phyloP scores from a whole-genome alignment of 2,329 filamentous ascomycete species.

The Sarocladium strictum region DNA sequence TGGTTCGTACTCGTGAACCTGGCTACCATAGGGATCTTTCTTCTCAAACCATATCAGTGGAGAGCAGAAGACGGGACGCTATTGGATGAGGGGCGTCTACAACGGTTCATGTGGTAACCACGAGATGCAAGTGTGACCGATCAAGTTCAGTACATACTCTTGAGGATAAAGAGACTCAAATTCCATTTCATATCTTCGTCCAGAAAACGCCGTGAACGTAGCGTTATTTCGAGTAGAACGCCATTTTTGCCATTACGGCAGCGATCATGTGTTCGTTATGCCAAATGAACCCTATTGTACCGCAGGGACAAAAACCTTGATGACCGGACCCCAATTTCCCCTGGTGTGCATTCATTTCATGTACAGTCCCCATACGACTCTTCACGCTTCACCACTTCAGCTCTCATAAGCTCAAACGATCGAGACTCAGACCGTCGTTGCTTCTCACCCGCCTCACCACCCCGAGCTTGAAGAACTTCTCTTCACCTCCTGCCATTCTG shows the following conservation, averaged over 20 bases:
- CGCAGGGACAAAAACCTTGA: too few relatives aligned
- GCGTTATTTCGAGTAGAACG: constrained; percentile 1
- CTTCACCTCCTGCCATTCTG: constrained; percentile 68
- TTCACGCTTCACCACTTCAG: neutral
- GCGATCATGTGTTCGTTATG: neutral
- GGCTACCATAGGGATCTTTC: constrained; percentile 64
- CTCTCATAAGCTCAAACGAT: constrained; percentile 65
- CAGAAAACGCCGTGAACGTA: constrained; percentile 2
- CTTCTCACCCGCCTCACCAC: constrained; percentile 69
- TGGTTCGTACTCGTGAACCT: constrained; percentile 65
- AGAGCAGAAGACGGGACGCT: constrained; percentile 41
- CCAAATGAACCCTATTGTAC: neutral
- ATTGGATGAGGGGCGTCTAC: constrained; percentile 50
- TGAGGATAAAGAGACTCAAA: neutral
- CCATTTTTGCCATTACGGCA: neutral
- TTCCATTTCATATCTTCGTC: constrained; percentile 7
- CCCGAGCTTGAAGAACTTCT: constrained; percentile 74
- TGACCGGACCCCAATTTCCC: neutral
- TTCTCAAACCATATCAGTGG: constrained; percentile 65
- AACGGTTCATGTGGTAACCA: constrained; percentile 76
- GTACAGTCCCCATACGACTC: neutral
- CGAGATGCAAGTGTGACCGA: too few relatives aligned
- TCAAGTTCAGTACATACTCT: too few relatives aligned
- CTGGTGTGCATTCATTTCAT: neutral
- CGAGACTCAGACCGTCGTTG: constrained; percentile 67